Base-by-base conservation (phyloP, 2,329 filamentous ascomycete species). In the Aureobasidium zeae region DNA sequence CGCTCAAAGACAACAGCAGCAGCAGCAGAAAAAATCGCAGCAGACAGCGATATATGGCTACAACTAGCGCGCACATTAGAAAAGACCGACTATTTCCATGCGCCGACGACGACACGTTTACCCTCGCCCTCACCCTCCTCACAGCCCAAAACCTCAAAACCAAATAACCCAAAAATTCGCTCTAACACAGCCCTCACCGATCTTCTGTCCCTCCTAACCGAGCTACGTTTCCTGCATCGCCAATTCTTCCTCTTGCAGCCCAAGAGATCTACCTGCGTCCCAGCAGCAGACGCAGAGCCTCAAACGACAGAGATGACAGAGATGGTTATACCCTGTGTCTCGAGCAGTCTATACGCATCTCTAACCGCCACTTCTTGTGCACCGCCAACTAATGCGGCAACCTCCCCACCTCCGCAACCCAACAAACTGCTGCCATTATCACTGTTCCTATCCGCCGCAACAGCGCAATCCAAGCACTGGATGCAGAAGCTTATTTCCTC, bases 201-300 rank as follows among this genome's bases (percentile, higher is more conserved):
- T 12, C 34, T 45, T 2, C 34, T 45, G 5, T 45, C 34, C 12
- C 16, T 45, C 3, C 25, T 45, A 2, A 38, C 44, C 7, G 44
- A 38, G 28, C 5, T 38, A 13, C 33, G 35, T 20, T 37, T 45
- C 20, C 29, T 45, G 7, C 34, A 45, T 29, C 33, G 44, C 4
- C 33, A 45, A 35, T 39, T 45, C 44, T 37, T 45, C 12, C 21
- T 45, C n/a, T 26, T 45, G 3, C 26, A 31, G 9, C 33, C 32
- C 7, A 29, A 15, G n/a, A 3, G 6, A 2, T 39, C 25, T n/a
- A 39, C n/a, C n/a, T n/a, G n/a, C n/a, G n/a, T 25, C 22, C 7
- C 11, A 11, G 22, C 22, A 25, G 22, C 22, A 25, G 11, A 7
- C 22, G 7, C 7, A 6, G 7, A 25, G 22, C 22, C 22, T 25